Base-by-base conservation (phyloP, 495 filamentous ascomycete genomes). In the Bombardia bombarda region DNA sequence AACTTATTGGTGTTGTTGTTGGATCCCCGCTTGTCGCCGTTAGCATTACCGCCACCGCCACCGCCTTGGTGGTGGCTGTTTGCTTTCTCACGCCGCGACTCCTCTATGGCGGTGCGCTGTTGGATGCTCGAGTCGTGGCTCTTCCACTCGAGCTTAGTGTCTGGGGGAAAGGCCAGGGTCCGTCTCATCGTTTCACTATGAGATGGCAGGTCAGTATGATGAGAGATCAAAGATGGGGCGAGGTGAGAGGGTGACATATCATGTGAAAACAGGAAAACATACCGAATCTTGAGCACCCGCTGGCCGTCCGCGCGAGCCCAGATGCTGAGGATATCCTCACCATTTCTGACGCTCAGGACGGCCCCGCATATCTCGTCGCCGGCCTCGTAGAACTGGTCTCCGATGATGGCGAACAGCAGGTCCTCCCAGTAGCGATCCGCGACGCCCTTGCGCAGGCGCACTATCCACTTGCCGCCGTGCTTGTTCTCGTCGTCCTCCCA, bases 401-500 rank as follows among this genome's bases (percentile, higher is more conserved):
- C 92, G 40, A 95, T 77, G 58, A 95, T 84, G 24, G 87, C 88
- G 49, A 97, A 66, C 37, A 97, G 72, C 36, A 98, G 70, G 58
- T 98, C 89, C 70, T 98, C 92, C 86, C 93, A 98, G 68, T 95
- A 98, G 32, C 93, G 82, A 65, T 96, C 93, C 10, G 86, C 83
- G 17, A 97, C 86, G 20, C 92, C 92, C 71, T 98, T 98, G 77
- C 90, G 94, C 51, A 98, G 65, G 52, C 90, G 72, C 57, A 98
- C 80, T 39, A 95, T 87, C 90, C 90, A 98, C 70, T 98, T 98
- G 21, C 92, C 92, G 40, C 92, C 92, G 40, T 80, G 77, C 67
- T 87, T 94, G 67, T 98, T 98, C 52, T 90, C 88, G 39, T 95
- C 87, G 55, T 98, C 92, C 66, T 98, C 92, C 92, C 92, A 98